A percentile compares a stretch with the other conserved stretches of the same genome.
Evolutionary conservation across 2,329 filamentous ascomycete species (phyloP).

Genomic region (Neofusicoccum ribis): DNA sequence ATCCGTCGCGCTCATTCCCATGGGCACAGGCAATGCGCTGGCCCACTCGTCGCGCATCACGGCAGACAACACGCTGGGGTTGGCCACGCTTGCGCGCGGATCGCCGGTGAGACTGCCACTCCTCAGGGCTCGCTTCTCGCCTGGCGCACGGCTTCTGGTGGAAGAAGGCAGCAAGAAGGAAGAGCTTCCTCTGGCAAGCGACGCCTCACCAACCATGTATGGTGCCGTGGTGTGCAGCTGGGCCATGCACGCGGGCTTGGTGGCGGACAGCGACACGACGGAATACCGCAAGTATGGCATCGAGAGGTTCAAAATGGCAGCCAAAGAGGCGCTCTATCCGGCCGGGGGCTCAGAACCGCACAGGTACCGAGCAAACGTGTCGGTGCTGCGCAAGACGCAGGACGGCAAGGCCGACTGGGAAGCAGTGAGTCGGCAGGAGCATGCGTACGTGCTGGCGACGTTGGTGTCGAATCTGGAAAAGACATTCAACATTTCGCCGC

Average conservation of each 20-base stretch:
- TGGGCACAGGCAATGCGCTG: conserved; percentile 53
- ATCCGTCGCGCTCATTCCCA: conserved; percentile 53
- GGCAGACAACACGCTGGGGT: conserved; percentile 42
- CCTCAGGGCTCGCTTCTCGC: conserved; percentile 47
- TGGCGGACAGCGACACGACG: conserved; percentile 85
- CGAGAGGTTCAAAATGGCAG: conserved; percentile 82
- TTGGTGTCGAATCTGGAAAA: conserved; percentile 80
- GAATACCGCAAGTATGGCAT: conserved; percentile 76
- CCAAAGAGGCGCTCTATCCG: conserved; percentile 69
- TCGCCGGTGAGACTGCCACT: conserved; percentile 41
- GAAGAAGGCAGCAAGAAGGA: conserved; percentile 48
- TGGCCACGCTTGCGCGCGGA: conserved; percentile 39
- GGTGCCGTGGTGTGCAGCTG: conserved; percentile 87
- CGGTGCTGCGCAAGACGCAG: conserved; percentile 33
- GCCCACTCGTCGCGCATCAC: conserved; percentile 46
- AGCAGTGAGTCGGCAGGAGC: conserved; percentile 47
- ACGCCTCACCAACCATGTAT: conserved; percentile 45
- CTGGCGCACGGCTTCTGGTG: conserved; percentile 43
- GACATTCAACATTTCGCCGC: conserved; percentile 78
- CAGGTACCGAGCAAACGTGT: conserved; percentile 57
- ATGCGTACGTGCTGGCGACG: conserved; percentile 76
- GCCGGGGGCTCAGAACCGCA: conserved; percentile 55
- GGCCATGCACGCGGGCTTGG: conserved; percentile 83
- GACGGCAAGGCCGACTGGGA: conserved; percentile 29
- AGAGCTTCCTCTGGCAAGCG: conserved; percentile 33